A percentile compares a stretch with the other conserved stretches of the same genome.
These are phyloP conservation scores for Globisporangium abappressorium DNA, from an alignment of 352 stramenopile species.

Conservation along the genomic window DNA sequence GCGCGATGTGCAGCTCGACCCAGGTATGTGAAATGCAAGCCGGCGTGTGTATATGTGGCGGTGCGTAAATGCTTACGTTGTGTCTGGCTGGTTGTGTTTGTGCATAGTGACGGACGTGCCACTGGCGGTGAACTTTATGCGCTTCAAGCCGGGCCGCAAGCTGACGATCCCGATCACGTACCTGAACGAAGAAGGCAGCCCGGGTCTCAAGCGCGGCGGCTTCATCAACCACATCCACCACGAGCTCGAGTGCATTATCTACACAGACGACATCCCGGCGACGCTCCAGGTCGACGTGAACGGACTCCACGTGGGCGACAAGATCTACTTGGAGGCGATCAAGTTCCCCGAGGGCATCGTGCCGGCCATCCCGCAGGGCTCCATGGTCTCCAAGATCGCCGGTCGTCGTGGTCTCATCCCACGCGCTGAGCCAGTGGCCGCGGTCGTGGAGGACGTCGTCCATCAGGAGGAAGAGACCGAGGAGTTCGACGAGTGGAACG, in stretches of 20 bases:
- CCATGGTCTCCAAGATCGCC: constrained; percentile 83
- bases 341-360: constrained; percentile 75
- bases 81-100: background rate
- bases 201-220: constrained; percentile 92
- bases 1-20: constrained; percentile 84
- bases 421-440: constrained; percentile 57
- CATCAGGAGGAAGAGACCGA: constrained; percentile 57
- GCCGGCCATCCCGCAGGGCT: constrained; percentile 54
- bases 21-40: constrained; percentile 29
- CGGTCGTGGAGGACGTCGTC: constrained; percentile 64
- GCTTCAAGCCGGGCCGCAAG: constrained; percentile 89
- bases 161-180: constrained; percentile 91
- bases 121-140: constrained; percentile 90
- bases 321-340: constrained; percentile 76
- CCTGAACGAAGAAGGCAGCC: constrained; percentile 92
- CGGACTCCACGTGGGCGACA: constrained; percentile 82
- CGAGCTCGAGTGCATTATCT: constrained; percentile 77
- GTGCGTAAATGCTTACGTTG: background rate
- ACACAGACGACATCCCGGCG: constrained; percentile 68
- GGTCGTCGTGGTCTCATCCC: constrained; percentile 84
- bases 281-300: constrained; percentile 85
- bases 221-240: constrained; percentile 93
- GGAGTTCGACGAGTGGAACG: constrained; percentile 87
- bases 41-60: background rate
- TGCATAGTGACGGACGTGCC: constrained; percentile 69